These are phyloP conservation scores for Komagataella pastoris DNA, from an alignment of 805 yeast genomes.

Conservation along the genomic window DNA sequence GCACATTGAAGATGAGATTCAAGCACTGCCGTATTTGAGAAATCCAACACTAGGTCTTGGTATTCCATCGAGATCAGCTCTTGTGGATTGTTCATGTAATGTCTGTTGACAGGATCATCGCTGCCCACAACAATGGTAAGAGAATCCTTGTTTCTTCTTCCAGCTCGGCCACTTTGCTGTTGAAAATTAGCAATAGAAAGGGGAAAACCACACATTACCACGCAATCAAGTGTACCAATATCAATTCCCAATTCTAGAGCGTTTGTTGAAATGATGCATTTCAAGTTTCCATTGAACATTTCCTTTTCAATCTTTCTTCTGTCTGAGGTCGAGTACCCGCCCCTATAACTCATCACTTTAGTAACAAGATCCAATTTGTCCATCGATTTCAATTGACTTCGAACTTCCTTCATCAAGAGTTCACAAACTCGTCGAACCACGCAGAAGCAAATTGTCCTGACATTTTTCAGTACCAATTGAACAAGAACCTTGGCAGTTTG, in stretches of 20 bases:
- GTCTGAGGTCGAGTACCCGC: conserved; percentile 84
- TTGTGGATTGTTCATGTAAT: conserved; percentile 59
- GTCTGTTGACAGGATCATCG: conserved; percentile 74
- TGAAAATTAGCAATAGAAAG: conserved; percentile 73
- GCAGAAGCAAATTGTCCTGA: conserved; percentile 84
- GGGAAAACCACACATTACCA: conserved; percentile 88
- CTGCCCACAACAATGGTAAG: conserved; percentile 78
- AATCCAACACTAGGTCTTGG: conserved; percentile 46
- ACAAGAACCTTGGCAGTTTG: conserved; percentile 71
- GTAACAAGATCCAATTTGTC: conserved; percentile 31
- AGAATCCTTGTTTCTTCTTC: conserved; percentile 77
- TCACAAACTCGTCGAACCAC: conserved; percentile 81
- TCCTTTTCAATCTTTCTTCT: conserved; percentile 78
- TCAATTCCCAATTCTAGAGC: conserved; percentile 95
- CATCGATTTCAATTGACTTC: conserved; percentile 33
- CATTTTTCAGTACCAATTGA: conserved; percentile 44
- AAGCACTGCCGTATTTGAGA: conserved; percentile 47
- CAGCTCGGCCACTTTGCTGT: conserved; percentile 97
- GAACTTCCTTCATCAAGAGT: conserved; percentile 69
- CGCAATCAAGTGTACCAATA: conserved; percentile 87
- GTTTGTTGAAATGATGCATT: conserved; percentile 87
- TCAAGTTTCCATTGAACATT: conserved; percentile 77
- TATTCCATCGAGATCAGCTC: conserved; percentile 38
- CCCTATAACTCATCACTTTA: conserved; percentile 87
- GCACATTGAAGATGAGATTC: conserved; percentile 92